These are phyloP conservation scores for Kalanchoe fedtschenkoi DNA, from an alignment of 164 flowering plant species.

Conservation along the genomic window DNA sequence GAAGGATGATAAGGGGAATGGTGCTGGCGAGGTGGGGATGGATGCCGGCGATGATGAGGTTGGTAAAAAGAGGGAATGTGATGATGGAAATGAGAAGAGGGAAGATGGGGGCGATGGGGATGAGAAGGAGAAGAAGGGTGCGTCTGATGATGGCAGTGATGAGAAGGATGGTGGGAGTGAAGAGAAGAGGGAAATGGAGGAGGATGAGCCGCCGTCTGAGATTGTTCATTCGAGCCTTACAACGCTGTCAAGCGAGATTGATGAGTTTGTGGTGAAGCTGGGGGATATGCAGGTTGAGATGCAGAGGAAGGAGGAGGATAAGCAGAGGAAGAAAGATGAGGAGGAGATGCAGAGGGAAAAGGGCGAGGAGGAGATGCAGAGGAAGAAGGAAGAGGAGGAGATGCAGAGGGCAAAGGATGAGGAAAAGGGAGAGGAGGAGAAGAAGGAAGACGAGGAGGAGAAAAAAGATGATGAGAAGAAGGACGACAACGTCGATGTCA, in stretches of 20 bases:
- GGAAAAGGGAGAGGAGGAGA: not conserved
- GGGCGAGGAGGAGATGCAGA: not conserved
- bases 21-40: not conserved
- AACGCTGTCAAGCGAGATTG: not conserved
- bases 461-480: not conserved
- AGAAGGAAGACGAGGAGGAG: not conserved
- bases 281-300: not conserved
- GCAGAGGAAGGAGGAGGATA: slow-evolving; percentile 6
- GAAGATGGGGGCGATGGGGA: not conserved
- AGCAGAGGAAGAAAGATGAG: not conserved
- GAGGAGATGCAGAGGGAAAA: not conserved
- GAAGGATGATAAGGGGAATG: not conserved
- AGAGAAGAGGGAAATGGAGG: not conserved
- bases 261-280: not conserved
- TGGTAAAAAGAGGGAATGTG: not conserved
- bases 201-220: slow-evolving; percentile 1
- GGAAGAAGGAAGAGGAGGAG: no score
- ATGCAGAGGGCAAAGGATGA: no score
- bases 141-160: not conserved
- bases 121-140: not conserved
- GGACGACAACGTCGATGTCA: not conserved
- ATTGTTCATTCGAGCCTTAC: not conserved
- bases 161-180: not conserved
- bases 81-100: not conserved
- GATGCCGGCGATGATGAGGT: not conserved